Evolutionary conservation across 1,284 basidiomycete species (phyloP), one percentile per base, ranked within the genome.

Genomic region (Papiliotrema fonsecae): DNA sequence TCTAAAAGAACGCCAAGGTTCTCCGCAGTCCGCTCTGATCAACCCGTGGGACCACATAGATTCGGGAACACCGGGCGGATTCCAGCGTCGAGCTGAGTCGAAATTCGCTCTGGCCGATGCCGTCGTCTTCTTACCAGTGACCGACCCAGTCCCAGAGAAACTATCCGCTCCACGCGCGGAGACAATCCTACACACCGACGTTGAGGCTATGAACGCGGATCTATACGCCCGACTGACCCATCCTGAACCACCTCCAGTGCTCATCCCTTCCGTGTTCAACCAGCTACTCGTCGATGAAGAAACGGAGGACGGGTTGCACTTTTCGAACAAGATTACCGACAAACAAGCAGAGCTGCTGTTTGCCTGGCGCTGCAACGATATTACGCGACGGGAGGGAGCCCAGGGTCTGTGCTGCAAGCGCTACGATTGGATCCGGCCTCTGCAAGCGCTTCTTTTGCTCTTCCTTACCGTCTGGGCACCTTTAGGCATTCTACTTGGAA

Each of bases 171-270:
- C 84, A 30, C 80, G 87, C 51, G 80, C 81, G 6, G 64, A 74
- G 40, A 83, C 82, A 10, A 87, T 92, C 77, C 79, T 80, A 44
- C 77, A 81, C 24, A 79, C 83, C 22, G 86, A 90, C 61, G 83
- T 90, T 50, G 86, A 89, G 61, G 86, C 86, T 25, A 89, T 92
- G 87, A 91, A 92, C 69, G 83, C 85, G 3, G 85, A 88, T 67
- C 76, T 92, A 34, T 77, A 77, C 47, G 85, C 87, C 61, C 81
- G 86, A 36, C 78, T 88, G 25, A 55, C 56, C 42, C 63, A 67
- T 42, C 54, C 69, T 25, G 54, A 63, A 50, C 59, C 63, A 38
- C 70, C 74, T 6, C 78, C 80, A 1, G 75, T 86, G 31, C 77
- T 80, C 21, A 74, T 90, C 22, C 86, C 87, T 14, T 75, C 79